These are phyloP conservation scores for Coelastrella sp. DNA, from an alignment of 139 green algal species.

Conservation along the genomic window DNA sequence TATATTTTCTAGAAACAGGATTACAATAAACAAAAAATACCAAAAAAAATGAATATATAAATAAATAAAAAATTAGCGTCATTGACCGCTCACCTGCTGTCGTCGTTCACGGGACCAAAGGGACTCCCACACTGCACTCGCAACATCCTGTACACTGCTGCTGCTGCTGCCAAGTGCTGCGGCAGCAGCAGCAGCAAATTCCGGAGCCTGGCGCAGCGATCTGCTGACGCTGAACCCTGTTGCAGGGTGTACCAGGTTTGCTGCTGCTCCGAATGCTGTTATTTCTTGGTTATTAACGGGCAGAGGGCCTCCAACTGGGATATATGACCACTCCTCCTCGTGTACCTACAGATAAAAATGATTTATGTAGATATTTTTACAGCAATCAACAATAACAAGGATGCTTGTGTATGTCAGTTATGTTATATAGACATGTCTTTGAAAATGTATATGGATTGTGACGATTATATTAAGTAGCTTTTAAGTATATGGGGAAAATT, in stretches of 20 bases:
- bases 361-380: too few relatives aligned
- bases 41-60: too few relatives aligned
- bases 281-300: slow-evolving; percentile 68
- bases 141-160: slow-evolving; percentile 49
- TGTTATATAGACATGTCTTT: too few relatives aligned
- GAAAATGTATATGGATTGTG: too few relatives aligned
- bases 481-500: too few relatives aligned
- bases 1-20: too few relatives aligned
- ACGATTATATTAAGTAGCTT: too few relatives aligned
- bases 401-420: too few relatives aligned
- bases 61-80: too few relatives aligned
- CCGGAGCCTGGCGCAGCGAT: slow-evolving; percentile 14
- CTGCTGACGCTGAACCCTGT: slow-evolving; percentile 67
- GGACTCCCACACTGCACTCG: slow-evolving; percentile 75
- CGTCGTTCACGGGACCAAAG: slow-evolving; percentile 90
- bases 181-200: slow-evolving; percentile 61
- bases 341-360: slow-evolving; percentile 66
- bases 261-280: slow-evolving; percentile 90
- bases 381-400: too few relatives aligned
- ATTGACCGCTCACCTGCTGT: slow-evolving; percentile 66
- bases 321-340: slow-evolving; percentile 96
- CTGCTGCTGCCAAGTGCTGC: slow-evolving; percentile 58
- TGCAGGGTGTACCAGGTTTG: slow-evolving; percentile 89
- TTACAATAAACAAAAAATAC: too few relatives aligned
- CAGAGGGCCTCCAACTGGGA: slow-evolving; percentile 91